These are phyloP conservation scores for Auriculariales sp. DNA, from an alignment of 768 basidiomycete genomes.

Conservation along the genomic window DNA sequence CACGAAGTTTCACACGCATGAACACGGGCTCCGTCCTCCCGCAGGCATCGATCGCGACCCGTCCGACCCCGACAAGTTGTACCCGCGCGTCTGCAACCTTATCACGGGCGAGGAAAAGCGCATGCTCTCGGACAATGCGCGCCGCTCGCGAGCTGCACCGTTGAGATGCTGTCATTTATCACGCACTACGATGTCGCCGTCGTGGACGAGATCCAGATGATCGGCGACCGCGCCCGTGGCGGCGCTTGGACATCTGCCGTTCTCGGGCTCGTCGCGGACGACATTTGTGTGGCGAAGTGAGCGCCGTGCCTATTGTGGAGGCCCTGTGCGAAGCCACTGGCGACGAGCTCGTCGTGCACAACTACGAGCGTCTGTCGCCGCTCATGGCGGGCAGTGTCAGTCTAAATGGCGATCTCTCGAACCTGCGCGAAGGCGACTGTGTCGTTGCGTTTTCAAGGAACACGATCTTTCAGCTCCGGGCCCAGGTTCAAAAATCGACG, in stretches of 20 bases:
- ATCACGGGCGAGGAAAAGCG: slow-evolving; percentile 84
- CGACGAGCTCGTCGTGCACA: slow-evolving; percentile 65
- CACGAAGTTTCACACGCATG: slow-evolving; percentile 87
- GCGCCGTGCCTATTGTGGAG: slow-evolving; percentile 68
- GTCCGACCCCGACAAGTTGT: slow-evolving; percentile 26
- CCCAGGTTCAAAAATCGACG: slow-evolving; percentile 51
- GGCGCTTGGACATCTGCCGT: slow-evolving; percentile 73
- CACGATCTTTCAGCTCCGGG: slow-evolving; percentile 65
- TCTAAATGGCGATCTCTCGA: slow-evolving; percentile 42
- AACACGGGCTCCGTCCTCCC: slow-evolving; percentile 79
- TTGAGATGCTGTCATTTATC: slow-evolving; percentile 66
- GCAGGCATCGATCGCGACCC: slow-evolving; percentile 36
- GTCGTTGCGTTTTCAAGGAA: slow-evolving; percentile 72
- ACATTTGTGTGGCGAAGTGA: slow-evolving; percentile 96
- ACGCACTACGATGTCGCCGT: slow-evolving; percentile 62
- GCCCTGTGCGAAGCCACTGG: slow-evolving; percentile 58
- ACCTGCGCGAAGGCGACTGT: slow-evolving; percentile 73
- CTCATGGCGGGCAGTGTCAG: slow-evolving; percentile 53
- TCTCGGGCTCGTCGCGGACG: slow-evolving; percentile 56
- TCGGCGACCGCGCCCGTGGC: slow-evolving; percentile 67
- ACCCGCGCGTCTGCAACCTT: slow-evolving; percentile 61
- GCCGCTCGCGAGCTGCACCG: slow-evolving; percentile 64
- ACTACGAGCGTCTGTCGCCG: slow-evolving; percentile 82
- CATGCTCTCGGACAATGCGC: slow-evolving; percentile 43
- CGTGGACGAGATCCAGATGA: slow-evolving; percentile 95